Evolutionary conservation across 352 stramenopile genomes (phyloP), one percentile per base, ranked within the genome.

Genomic region (Peronospora belbahrii): DNA sequence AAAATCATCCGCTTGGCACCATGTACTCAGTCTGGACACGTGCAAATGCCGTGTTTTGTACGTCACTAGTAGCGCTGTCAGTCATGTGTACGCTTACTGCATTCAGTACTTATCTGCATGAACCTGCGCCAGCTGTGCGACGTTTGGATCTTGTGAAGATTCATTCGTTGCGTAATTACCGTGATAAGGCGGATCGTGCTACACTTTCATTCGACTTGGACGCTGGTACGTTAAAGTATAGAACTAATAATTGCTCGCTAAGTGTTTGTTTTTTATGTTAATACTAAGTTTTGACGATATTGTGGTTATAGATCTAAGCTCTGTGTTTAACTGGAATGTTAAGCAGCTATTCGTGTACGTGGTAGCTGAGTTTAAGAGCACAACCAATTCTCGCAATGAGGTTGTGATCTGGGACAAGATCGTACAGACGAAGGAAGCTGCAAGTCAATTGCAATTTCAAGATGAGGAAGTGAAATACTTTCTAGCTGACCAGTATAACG

Each of bases 281-380:
- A 3, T 24, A 9, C 37, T 58, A 24, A 49, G 33, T 6, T 6
- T 0, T 9, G 2, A 4, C 6, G 2, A 14, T 1, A 28, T 17
- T 46, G 11, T 58, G 11, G 2, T 38, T 13, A 5, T 34, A 85
- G 81, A 93, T 14, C 42, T 93, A 43, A 83, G 73, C 59, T 89
- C 80, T 18, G 80, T 90, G 19, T 94, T 94, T 71, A 94, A 94
- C 57, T 94, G 82, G 82, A 94, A 94, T 60, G 80, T 88, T 23
- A 94, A 91, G 74, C 79, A 91, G 63, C 59, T 94, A 41, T 94
- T 94, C 38, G 79, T 91, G 59, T 94, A 91, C 74, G 74, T 94
- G 39, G 40, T 88, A 42, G 82, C 82, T 39, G 80, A 90, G 63
- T 94, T 88, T 55, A 42, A 65, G 59, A 89, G 59, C 49, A 39